Conservation (phyloP, 257 asterid genomes). For the Forsythia viridissima region DNA sequence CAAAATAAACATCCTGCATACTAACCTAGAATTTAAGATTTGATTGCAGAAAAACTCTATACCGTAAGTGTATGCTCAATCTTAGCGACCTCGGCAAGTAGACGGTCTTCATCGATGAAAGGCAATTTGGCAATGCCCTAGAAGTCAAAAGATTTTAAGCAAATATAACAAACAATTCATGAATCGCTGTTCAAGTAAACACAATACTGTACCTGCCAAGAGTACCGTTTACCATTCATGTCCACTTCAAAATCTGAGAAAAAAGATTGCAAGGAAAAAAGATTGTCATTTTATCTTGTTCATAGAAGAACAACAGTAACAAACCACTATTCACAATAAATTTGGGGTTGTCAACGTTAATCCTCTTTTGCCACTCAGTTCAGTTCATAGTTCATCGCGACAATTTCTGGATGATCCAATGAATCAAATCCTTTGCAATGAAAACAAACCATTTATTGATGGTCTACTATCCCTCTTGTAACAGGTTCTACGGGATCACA, state of each 20-base stretch:
- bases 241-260: constrained; percentile 90
- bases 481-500: not conserved
- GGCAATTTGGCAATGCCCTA: constrained; percentile 97
- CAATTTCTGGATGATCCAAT: not conserved
- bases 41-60: constrained; percentile 10
- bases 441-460: not conserved
- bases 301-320: not conserved
- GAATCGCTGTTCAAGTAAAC: not conserved
- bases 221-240: constrained; percentile 91
- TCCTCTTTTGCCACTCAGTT: not conserved
- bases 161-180: not conserved
- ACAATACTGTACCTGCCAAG: constrained; percentile 72
- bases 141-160: constrained; percentile 17
- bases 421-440: not conserved
- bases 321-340: not conserved
- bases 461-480: not conserved
- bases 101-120: constrained; percentile 88
- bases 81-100: constrained; percentile 85
- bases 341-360: not conserved
- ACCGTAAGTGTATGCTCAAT: constrained; percentile 93
- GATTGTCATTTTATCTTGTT: not conserved
- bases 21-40: not conserved
- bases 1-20: constrained; percentile 9
- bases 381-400: not conserved
- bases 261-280: not conserved